These are phyloP conservation scores for Thymus quinquecostatus DNA, from an alignment of 257 asterid genomes.

Conservation along the genomic window DNA sequence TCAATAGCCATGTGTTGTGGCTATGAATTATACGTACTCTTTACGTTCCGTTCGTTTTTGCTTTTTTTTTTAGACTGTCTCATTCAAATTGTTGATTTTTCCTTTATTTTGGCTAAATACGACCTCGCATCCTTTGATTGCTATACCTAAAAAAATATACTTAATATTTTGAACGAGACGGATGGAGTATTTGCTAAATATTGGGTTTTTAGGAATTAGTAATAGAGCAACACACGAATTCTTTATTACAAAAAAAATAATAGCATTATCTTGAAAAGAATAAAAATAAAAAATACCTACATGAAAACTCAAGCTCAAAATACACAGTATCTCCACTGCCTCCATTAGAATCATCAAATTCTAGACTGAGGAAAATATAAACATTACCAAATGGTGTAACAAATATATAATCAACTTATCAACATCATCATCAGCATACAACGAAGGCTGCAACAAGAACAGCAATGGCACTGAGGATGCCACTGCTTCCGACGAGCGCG, in stretches of 20 bases:
- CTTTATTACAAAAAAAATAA: neutral
- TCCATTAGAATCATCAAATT: neutral
- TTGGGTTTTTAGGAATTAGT: neutral
- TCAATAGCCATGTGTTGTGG: too few species aligned
- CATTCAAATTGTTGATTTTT: too few species aligned
- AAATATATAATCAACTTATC: neutral
- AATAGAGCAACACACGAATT: neutral
- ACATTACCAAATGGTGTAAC: neutral
- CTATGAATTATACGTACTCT: too few species aligned
- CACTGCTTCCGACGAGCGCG: slow-evolving; percentile 43
- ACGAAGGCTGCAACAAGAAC: slow-evolving; percentile 43
- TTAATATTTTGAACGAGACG: too few species aligned
- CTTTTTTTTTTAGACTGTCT: too few species aligned
- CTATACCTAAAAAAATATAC: too few species aligned
- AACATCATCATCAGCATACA: slow-evolving; percentile 29
- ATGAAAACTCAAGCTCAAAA: neutral
- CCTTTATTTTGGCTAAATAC: too few species aligned
- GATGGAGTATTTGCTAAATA: too few species aligned
- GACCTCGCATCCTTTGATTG: too few species aligned
- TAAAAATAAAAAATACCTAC: slow-evolving; percentile 9
- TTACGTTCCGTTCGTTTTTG: too few species aligned
- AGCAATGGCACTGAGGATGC: slow-evolving; percentile 39
- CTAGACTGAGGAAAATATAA: slow-evolving; percentile 14
- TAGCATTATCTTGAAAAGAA: neutral
- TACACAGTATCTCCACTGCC: neutral